Conservation (phyloP, 192 early-diverging fungal genomes). For the Gamsiella multidivaricata region DNA sequence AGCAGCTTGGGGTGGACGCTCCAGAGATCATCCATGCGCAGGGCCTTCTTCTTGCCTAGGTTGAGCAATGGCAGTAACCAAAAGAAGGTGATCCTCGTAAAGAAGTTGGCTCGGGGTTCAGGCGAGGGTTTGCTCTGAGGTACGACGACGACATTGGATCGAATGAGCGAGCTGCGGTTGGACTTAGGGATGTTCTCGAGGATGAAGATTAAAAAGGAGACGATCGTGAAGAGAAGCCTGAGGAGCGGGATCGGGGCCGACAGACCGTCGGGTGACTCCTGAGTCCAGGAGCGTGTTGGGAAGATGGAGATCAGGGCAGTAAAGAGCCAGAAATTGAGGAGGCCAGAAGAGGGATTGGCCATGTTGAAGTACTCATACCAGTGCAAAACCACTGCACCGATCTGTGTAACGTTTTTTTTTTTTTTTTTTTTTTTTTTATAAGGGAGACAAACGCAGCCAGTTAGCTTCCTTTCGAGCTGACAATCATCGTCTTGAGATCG, state of each 20-base stretch:
- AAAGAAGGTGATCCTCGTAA: slow-evolving; percentile 50
- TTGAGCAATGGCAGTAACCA: slow-evolving; percentile 54
- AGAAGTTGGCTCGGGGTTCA: slow-evolving; percentile 39
- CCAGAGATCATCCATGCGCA: slow-evolving; percentile 50
- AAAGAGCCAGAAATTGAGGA: slow-evolving; percentile 68
- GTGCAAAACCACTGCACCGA: slow-evolving; percentile 9
- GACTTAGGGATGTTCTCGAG: slow-evolving; percentile 56
- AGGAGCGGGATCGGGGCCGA: slow-evolving; percentile 36
- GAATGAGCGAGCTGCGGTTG: slow-evolving; percentile 43
- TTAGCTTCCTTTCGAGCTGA: too few species aligned
- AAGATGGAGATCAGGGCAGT: slow-evolving; percentile 49
- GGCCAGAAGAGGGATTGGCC: slow-evolving; percentile 50
- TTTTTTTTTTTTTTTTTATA: too few species aligned
- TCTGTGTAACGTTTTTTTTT: slow-evolving; percentile 6
- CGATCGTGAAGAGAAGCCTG: slow-evolving; percentile 32
- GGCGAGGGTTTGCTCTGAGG: slow-evolving; percentile 36
- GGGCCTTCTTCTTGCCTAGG: slow-evolving; percentile 33
- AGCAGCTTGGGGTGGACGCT: slow-evolving; percentile 38
- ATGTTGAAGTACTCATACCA: slow-evolving; percentile 49
- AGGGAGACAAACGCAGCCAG: background rate
- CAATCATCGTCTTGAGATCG: too few species aligned
- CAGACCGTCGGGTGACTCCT: slow-evolving; percentile 17
- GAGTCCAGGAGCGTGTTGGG: slow-evolving; percentile 55
- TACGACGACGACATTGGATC: slow-evolving; percentile 18
- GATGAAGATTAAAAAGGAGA: slow-evolving; percentile 55